Percentiles rank a stretch among this genome's conserved stretches.
Evolutionary conservation across 768 basidiomycete genomes (phyloP).

Genomic region (Boletus patriciae): DNA sequence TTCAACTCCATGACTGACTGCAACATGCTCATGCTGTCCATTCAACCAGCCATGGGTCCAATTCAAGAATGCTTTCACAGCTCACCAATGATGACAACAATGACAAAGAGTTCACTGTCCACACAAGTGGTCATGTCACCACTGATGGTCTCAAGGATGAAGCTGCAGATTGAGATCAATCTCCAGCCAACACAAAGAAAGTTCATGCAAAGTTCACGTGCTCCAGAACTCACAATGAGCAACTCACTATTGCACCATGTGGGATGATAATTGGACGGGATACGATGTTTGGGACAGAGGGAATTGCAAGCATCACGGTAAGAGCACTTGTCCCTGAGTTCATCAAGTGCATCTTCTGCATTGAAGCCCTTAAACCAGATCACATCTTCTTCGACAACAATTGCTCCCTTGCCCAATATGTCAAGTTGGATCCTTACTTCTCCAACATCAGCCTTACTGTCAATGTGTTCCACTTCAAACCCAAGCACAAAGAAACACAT

Average conservation of each 20-base stretch:
- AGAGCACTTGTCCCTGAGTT: too few species aligned
- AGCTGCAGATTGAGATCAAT: too few species aligned
- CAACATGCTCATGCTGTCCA: background rate
- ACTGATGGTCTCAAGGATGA: too few species aligned
- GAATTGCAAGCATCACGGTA: too few species aligned
- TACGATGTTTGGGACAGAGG: conserved; percentile 6
- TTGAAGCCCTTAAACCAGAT: background rate
- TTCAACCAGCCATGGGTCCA: background rate
- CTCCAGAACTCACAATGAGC: conserved; percentile 3
- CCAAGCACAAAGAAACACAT: conserved; percentile 35
- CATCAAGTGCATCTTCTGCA: background rate
- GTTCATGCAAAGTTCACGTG: too few species aligned
- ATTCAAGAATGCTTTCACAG: background rate
- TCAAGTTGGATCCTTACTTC: conserved; percentile 6
- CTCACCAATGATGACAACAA: background rate
- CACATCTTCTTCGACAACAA: conserved; percentile 14
- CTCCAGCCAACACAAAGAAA: too few species aligned
- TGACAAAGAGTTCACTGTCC: too few species aligned
- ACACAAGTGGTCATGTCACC: too few species aligned
- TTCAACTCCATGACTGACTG: conserved; percentile 1
- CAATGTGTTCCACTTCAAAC: conserved; percentile 40
- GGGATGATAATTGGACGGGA: background rate
- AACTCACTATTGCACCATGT: background rate
- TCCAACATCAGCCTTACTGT: conserved; percentile 28
- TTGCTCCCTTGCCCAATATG: conserved; percentile 2